Evolutionary conservation across 352 stramenopile species (phyloP).

Genomic region (Globisporangium canariense): DNA sequence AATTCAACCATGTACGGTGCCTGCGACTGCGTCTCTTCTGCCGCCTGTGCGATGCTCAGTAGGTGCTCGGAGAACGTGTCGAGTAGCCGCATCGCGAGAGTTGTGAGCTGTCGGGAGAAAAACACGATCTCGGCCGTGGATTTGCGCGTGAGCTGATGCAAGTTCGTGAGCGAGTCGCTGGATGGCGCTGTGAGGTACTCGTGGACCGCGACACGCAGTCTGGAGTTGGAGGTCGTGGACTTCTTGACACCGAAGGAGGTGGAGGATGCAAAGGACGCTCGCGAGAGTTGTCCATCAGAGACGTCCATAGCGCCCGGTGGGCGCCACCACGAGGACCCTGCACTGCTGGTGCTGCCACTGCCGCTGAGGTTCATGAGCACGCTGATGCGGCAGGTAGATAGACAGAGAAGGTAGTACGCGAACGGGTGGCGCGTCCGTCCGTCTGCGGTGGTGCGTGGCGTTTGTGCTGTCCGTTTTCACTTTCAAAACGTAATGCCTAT

Average conservation of each 20-base stretch:
- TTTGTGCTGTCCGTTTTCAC: neutral
- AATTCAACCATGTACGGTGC: slow-evolving; percentile 10
- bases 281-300: slow-evolving; percentile 36
- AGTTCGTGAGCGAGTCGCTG: slow-evolving; percentile 24
- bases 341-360: slow-evolving; percentile 10
- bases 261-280: slow-evolving; percentile 31
- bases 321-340: slow-evolving; percentile 36
- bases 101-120: slow-evolving; percentile 42
- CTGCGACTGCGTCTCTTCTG: slow-evolving; percentile 23
- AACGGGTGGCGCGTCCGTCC: neutral
- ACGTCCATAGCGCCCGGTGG: slow-evolving; percentile 37
- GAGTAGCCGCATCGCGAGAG: slow-evolving; percentile 50
- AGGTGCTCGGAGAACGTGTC: slow-evolving; percentile 58
- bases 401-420: neutral
- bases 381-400: neutral
- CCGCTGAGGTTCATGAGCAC: slow-evolving; percentile 14
- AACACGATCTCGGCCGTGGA: slow-evolving; percentile 31
- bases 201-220: slow-evolving; percentile 32
- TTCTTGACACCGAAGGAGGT: slow-evolving; percentile 16
- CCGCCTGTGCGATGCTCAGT: slow-evolving; percentile 21
- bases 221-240: slow-evolving; percentile 18
- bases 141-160: slow-evolving; percentile 48
- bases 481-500: neutral
- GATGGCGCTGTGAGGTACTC: slow-evolving; percentile 38
- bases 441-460: neutral